A percentile compares a stretch with the other conserved stretches of the same genome.
phyloP scores from a whole-genome alignment of 2,329 filamentous ascomycete species.

The Immersiporthe knoxdaviesiana region DNA sequence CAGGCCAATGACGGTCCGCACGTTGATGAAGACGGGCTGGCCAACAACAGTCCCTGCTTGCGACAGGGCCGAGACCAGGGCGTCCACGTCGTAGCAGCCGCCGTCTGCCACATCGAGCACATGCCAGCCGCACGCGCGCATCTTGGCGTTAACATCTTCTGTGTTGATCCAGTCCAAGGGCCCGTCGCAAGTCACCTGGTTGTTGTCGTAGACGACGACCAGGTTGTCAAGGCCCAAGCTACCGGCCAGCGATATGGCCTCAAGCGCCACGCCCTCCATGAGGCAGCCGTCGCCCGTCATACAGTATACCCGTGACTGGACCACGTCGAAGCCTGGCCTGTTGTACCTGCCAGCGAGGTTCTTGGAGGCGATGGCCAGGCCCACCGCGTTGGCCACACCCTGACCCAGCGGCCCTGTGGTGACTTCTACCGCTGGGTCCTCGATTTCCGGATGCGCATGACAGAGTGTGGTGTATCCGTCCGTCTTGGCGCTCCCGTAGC shows the following conservation, averaged over 20 bases:
- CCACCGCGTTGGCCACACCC: conserved; percentile 63
- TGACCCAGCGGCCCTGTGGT: conserved; percentile 64
- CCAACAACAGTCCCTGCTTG: neutral
- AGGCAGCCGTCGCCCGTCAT: conserved; percentile 63
- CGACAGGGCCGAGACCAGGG: neutral
- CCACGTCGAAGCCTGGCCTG: conserved; percentile 49
- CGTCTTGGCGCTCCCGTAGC: conserved; percentile 48
- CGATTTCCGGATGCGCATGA: conserved; percentile 61
- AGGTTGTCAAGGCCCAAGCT: conserved; percentile 60
- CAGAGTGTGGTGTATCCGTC: conserved; percentile 49
- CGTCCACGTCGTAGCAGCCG: conserved; percentile 53
- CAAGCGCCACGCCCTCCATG: conserved; percentile 60
- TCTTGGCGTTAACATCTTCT: conserved; percentile 61
- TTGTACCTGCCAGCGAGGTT: conserved; percentile 59
- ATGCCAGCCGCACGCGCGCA: conserved; percentile 59
- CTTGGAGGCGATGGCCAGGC: conserved; percentile 61
- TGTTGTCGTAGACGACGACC: conserved; percentile 63
- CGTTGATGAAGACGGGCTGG: conserved; percentile 62
- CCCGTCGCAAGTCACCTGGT: conserved; percentile 63
- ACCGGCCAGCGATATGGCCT: conserved; percentile 60
- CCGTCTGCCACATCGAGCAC: conserved; percentile 58
- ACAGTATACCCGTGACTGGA: conserved; percentile 58
- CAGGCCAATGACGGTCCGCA: conserved; percentile 59
- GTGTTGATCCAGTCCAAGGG: conserved; percentile 56
- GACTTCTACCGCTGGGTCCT: conserved; percentile 60